Conservation (phyloP, 345 rosid genomes). For the thale cress (Arabidopsis thaliana) region DNA sequence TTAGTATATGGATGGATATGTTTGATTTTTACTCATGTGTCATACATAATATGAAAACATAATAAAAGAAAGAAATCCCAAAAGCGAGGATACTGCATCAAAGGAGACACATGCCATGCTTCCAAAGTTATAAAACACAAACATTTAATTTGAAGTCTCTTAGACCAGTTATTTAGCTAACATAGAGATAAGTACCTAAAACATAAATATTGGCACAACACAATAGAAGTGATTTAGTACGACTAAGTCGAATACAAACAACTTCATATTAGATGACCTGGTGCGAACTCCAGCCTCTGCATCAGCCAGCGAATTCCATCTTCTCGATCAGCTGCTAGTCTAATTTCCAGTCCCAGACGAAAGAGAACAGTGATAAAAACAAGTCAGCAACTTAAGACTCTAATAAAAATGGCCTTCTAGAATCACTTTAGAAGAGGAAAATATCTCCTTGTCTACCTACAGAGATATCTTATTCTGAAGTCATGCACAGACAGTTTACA, state of each 20-base stretch:
- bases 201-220: neutral
- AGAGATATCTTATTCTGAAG: neutral
- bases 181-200: neutral
- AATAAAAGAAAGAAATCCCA: too few species aligned
- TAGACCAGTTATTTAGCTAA: neutral
- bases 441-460: neutral
- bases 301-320: neutral
- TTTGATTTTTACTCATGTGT: neutral
- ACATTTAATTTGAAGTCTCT: neutral
- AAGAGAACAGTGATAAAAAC: neutral
- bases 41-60: neutral
- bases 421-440: neutral
- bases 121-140: neutral
- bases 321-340: neutral
- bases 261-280: neutral
- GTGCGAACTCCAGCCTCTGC: neutral
- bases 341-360: neutral
- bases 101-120: neutral
- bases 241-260: neutral
- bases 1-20: neutral
- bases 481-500: neutral
- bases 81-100: too few species aligned
- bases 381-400: neutral
- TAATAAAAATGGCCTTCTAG: neutral
- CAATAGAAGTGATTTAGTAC: neutral